Evolutionary conservation across 768 basidiomycete species (phyloP).

Genomic region (Mycena sanguinolenta): DNA sequence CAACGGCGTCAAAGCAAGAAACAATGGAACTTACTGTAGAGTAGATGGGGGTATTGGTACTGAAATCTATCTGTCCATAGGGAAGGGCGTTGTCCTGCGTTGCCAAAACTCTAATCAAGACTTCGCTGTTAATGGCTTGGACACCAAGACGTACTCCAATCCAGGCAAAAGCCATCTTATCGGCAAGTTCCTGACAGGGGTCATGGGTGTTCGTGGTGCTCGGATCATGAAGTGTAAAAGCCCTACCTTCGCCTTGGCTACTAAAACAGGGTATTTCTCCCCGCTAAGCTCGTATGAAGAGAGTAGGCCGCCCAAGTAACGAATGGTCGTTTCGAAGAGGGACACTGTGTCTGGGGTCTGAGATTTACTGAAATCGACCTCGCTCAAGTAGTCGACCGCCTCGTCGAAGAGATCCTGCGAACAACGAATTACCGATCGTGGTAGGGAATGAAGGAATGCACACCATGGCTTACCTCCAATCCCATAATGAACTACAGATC

Average conservation of each 20-base stretch:
- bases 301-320: constrained; percentile 76
- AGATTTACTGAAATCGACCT: constrained; percentile 70
- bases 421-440: neutral
- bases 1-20: neutral
- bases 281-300: constrained; percentile 80
- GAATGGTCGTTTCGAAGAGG: constrained; percentile 84
- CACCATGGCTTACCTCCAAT: constrained; percentile 10
- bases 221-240: no score
- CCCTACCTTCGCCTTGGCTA: constrained; percentile 66
- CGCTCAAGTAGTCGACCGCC: constrained; percentile 64
- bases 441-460: no score
- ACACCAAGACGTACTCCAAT: constrained; percentile 43
- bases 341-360: constrained; percentile 56
- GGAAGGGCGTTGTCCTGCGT: constrained; percentile 56
- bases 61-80: constrained; percentile 57
- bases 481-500: constrained; percentile 18
- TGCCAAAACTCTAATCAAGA: neutral
- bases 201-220: no score
- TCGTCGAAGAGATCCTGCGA: constrained; percentile 66
- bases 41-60: constrained; percentile 56
- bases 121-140: neutral
- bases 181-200: constrained; percentile 57
- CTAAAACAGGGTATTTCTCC: constrained; percentile 59
- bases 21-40: constrained; percentile 43
- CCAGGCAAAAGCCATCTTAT: constrained; percentile 76